These are phyloP conservation scores for Symmetrospora coprosmae DNA, from an alignment of 768 basidiomycete species.

Conservation along the genomic window DNA sequence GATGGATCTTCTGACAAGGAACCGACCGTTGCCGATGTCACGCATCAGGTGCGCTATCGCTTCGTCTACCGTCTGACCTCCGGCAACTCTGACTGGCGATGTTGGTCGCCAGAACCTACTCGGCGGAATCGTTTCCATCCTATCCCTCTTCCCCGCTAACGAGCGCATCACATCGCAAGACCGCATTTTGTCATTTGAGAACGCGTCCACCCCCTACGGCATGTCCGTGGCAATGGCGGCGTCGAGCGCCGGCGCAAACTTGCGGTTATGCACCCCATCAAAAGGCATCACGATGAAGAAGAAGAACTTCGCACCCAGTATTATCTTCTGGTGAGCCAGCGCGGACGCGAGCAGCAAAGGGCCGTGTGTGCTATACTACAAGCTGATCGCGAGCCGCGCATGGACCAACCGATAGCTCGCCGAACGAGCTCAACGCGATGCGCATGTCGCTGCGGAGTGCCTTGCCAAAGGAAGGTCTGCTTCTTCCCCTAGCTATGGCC, in stretches of 20 bases:
- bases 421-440: conserved; percentile 17
- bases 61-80: neutral
- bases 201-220: conserved; percentile 10
- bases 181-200: conserved; percentile 14
- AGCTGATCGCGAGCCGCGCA: neutral
- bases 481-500: neutral
- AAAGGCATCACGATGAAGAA: conserved; percentile 3
- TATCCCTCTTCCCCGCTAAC: conserved; percentile 2
- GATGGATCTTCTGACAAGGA: too few relatives aligned
- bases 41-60: neutral
- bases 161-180: neutral
- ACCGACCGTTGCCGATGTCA: neutral
- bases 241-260: neutral
- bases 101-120: neutral
- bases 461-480: neutral
- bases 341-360: too few relatives aligned
- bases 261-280: neutral
- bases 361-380: too few relatives aligned
- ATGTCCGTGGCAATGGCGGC: neutral
- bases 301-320: neutral
- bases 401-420: neutral
- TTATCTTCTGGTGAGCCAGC: conserved; percentile 19
- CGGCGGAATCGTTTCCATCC: conserved; percentile 9
- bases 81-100: neutral
- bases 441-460: neutral